Conservation (phyloP, 2,329 filamentous ascomycete species). For the Paramyrothecium roridum region DNA sequence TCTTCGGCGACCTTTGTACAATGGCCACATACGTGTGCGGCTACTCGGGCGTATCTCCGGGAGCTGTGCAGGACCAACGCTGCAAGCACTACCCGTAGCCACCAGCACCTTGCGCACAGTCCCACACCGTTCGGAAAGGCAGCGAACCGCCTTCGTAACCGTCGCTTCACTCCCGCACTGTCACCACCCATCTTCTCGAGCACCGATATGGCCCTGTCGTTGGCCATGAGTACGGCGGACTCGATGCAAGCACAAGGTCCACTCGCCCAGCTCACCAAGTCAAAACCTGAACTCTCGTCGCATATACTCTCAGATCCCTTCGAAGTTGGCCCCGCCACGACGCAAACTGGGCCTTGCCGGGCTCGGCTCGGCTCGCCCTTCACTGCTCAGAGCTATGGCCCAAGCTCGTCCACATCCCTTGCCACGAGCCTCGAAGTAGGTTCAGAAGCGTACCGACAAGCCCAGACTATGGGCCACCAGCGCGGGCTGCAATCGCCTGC, state of each 20-base stretch:
- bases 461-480: constrained; percentile 46
- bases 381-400: constrained; percentile 57
- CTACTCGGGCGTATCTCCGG: constrained; percentile 59
- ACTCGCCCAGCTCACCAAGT: constrained; percentile 56
- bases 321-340: constrained; percentile 1
- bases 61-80: constrained; percentile 59
- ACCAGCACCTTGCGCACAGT: constrained; percentile 47
- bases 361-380: constrained; percentile 53
- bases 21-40: constrained; percentile 63
- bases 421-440: constrained; percentile 30
- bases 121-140: constrained; percentile 54
- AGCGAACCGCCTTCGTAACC: constrained; percentile 46
- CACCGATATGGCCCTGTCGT: constrained; percentile 60
- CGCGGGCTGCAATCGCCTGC: constrained; percentile 52
- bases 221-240: constrained; percentile 60
- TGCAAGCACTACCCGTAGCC: constrained; percentile 37
- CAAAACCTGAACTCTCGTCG: constrained; percentile 18
- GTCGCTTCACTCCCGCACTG: constrained; percentile 43
- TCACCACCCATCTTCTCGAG: constrained; percentile 52
- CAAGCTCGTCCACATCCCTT: constrained; percentile 53
- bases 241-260: constrained; percentile 63
- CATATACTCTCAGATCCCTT: too few relatives aligned
- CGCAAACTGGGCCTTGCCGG: constrained; percentile 16
- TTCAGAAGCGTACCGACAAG: constrained; percentile 35
- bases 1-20: constrained; percentile 46